Evolutionary conservation across 208 protist species (phyloP).

Genomic region (Leishmania arabica): DNA sequence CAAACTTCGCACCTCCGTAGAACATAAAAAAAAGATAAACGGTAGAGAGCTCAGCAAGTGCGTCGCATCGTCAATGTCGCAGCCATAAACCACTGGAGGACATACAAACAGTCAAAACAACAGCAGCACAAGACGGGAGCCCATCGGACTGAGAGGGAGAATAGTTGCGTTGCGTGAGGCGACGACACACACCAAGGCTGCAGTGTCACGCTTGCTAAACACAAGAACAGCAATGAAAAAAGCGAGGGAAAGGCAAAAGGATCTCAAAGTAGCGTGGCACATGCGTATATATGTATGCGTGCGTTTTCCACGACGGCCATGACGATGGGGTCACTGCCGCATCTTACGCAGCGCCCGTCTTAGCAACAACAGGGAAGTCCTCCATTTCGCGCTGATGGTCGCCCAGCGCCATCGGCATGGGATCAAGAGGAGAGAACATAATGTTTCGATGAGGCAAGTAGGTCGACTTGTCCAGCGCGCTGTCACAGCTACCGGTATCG

Average conservation of each 20-base stretch:
- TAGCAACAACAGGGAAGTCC: constrained; percentile 12
- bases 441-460: neutral
- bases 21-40: neutral
- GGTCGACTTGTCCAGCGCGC: constrained; percentile 8
- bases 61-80: neutral
- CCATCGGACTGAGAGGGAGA: neutral
- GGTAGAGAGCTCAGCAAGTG: neutral
- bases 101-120: neutral
- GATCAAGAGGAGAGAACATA: constrained; percentile 20
- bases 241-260: neutral
- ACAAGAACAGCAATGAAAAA: neutral
- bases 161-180: neutral
- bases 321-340: neutral
- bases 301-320: neutral
- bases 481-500: constrained; percentile 21
- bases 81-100: neutral
- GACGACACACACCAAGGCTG: neutral
- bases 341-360: neutral
- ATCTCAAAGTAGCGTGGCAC: neutral
- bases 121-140: neutral
- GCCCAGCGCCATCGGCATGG: constrained; percentile 6
- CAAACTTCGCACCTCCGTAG: neutral
- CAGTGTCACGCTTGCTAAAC: neutral
- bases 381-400: constrained; percentile 11
- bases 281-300: neutral